A percentile compares a stretch with the other conserved stretches of the same genome.
Conservation (phyloP, 805 yeast species). For the Saccharomycopsis fodiens region DNA sequence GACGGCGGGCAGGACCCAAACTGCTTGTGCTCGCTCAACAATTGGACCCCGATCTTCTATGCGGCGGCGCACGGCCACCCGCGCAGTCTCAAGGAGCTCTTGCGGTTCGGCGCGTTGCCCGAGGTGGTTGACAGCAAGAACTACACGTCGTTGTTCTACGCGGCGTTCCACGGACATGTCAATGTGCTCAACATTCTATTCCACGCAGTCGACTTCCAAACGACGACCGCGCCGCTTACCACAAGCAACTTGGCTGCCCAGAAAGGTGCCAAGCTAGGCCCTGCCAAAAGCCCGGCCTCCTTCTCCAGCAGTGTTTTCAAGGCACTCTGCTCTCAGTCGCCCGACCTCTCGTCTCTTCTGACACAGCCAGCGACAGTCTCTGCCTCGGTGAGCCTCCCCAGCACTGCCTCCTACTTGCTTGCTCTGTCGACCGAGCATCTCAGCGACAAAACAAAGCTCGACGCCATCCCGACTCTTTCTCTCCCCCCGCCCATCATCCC, state of each 20-base stretch:
- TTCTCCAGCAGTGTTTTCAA: constrained; percentile 3
- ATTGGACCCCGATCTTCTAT: constrained; percentile 92
- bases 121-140: constrained; percentile 70
- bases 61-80: constrained; percentile 82
- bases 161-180: constrained; percentile 91
- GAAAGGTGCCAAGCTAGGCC: constrained; percentile 22
- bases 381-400: constrained; percentile 5
- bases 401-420: constrained; percentile 7
- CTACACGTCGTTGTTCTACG: constrained; percentile 74
- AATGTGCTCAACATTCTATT: constrained; percentile 67
- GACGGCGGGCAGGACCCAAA: constrained; percentile 69
- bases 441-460: constrained; percentile 36
- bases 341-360: background rate
- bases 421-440: constrained; percentile 1
- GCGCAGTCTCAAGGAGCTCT: constrained; percentile 58
- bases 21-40: constrained; percentile 58
- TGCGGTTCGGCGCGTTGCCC: constrained; percentile 67
- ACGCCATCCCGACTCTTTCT: constrained; percentile 81
- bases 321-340: background rate
- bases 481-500: constrained; percentile 97
- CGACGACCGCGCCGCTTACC: constrained; percentile 13
- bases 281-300: background rate
- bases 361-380: background rate
- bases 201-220: constrained; percentile 6
- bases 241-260: constrained; percentile 3